These are phyloP conservation scores for Colletotrichum salicis DNA, from an alignment of 2,329 filamentous ascomycete genomes.

Conservation along the genomic window DNA sequence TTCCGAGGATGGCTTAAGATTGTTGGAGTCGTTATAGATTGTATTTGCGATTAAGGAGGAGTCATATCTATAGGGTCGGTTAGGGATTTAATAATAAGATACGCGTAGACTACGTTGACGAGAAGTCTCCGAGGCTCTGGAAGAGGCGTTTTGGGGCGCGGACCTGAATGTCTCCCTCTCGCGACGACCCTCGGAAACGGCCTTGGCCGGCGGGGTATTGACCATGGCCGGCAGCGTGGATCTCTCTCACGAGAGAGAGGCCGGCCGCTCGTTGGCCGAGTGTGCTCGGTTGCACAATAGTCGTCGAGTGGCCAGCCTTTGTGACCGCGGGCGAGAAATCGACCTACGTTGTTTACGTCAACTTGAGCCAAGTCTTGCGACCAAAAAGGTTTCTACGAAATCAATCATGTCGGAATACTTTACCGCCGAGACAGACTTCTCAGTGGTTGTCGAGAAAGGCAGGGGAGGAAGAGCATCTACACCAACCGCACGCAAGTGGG, in stretches of 20 bases:
- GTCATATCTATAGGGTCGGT: slow-evolving; percentile 27
- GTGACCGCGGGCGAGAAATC: background rate
- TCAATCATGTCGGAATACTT: background rate
- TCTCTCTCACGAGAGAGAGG: background rate
- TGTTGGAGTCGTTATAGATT: slow-evolving; percentile 38
- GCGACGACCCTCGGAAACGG: slow-evolving; percentile 38
- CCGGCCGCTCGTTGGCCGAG: background rate
- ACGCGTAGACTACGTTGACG: background rate
- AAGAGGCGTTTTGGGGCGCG: background rate
- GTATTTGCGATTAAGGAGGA: slow-evolving; percentile 11
- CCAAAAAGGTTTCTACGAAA: background rate
- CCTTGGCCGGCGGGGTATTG: background rate
- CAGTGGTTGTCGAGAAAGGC: background rate
- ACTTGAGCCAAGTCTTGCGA: background rate
- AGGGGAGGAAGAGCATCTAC: background rate
- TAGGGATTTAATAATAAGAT: background rate
- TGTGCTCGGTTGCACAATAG: background rate
- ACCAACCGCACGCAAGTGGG: background rate
- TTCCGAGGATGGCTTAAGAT: slow-evolving; percentile 37
- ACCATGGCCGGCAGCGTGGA: background rate
- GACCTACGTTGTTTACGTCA: background rate
- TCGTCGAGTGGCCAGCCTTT: background rate
- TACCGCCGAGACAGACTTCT: background rate
- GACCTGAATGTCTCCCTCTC: slow-evolving; percentile 46
- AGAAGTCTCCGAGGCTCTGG: background rate